A percentile compares a stretch with the other conserved stretches of the same genome.
Evolutionary conservation across 2,329 filamentous ascomycete genomes (phyloP).

Genomic region (Ophiosphaerella korrae): DNA sequence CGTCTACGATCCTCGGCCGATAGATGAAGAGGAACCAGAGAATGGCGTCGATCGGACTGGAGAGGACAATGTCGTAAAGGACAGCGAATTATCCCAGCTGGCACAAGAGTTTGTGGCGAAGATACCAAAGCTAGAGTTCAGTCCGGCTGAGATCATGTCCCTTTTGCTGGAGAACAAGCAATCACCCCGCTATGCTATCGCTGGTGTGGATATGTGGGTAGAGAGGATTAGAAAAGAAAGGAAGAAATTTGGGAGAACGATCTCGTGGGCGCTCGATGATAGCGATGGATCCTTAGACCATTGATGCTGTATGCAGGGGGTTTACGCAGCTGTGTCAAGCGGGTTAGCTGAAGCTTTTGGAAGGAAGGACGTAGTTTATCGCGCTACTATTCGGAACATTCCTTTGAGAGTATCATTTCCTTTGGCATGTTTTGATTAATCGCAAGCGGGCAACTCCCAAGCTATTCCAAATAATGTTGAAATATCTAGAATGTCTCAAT

Average conservation of each 20-base stretch:
- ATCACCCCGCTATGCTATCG: slow-evolving; percentile 15
- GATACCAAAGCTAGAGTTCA: slow-evolving; percentile 17
- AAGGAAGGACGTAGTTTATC: too few species aligned
- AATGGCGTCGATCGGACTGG: slow-evolving; percentile 1
- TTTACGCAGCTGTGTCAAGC: too few species aligned
- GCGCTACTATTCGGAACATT: too few species aligned
- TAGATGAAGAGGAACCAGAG: slow-evolving; percentile 2
- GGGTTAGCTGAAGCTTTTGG: too few species aligned
- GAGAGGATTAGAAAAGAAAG: slow-evolving; percentile 11
- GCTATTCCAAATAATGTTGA: too few species aligned
- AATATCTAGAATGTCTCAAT: too few species aligned
- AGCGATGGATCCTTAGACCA: neutral
- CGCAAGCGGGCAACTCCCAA: too few species aligned
- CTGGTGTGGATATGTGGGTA: slow-evolving; percentile 12
- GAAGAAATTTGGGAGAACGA: slow-evolving; percentile 1
- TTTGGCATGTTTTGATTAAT: too few species aligned
- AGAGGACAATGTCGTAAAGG: slow-evolving; percentile 8
- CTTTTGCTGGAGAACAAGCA: slow-evolving; percentile 20
- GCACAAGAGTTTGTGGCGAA: slow-evolving; percentile 19
- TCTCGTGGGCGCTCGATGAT: slow-evolving; percentile 16
- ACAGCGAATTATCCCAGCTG: slow-evolving; percentile 12
- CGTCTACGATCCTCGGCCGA: neutral
- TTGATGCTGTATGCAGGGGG: too few species aligned
- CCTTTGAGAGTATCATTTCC: too few species aligned
- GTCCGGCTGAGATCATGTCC: slow-evolving; percentile 17